Evolutionary conservation across 1,139 yeast genomes (phyloP), one percentile per base, ranked within the genome.

Genomic region (Suhomyces wounanorum): DNA sequence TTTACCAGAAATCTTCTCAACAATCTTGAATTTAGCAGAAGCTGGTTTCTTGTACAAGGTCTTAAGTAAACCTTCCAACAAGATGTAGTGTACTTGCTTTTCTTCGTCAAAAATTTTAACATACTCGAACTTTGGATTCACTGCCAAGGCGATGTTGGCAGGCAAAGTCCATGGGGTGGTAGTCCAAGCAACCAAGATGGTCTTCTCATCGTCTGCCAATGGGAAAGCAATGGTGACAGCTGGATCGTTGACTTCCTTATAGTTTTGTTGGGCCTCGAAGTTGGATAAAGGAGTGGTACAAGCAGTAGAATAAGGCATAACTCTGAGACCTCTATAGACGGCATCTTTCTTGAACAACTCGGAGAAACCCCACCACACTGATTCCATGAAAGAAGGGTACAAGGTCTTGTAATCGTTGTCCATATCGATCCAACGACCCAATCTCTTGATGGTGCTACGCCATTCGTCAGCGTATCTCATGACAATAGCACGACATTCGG

Each of bases 101-200:
- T 85, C 91, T 73, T 92, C 97, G 67, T 94, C 98, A 60, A 76
- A 85, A 58, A 95, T 88, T 77, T 94, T 95, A 60, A 89, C 88
- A 66, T 94, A 94, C 72, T 91, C 98, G 57, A 90, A 85, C 21
- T 84, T 83, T 48, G 97, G 96, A 73, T 94, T 83, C 44, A 94
- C 98, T 64, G 96, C 92, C 56, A 94, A 80, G 14, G 94, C 95
- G 67, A 94, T 75, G 72, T 94, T 94, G 25, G 97, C 89, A 44
- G 99, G 99, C 66, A 94, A 79, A 47, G 99, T 95, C 99, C 99
- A 94, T 48, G 99, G 99, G 38, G 99, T 94, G 56, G 99, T 94
- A 43, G 99, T 94, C 99, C 99, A 94, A 16, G 98, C 99, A 44
- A 94, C 92, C 60, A 94, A 77, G 59, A 81, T 77, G 51, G 96